A percentile compares a stretch with the other conserved stretches of the same genome.
phyloP scores from a whole-genome alignment of 345 rosid species.

The Syzygium grande region DNA sequence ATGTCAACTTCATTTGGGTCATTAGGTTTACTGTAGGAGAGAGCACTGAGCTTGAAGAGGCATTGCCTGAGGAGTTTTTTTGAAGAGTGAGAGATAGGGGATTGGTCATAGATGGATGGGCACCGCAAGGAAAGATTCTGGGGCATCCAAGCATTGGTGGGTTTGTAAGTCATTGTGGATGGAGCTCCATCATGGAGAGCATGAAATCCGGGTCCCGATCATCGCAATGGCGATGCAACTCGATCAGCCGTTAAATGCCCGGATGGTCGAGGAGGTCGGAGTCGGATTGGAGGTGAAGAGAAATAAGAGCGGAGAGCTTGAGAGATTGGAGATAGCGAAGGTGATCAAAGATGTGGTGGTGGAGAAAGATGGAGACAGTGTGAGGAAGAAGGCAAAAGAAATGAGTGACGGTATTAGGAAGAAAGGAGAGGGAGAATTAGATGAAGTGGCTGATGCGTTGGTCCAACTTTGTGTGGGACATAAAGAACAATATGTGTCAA shows the following conservation, averaged over 20 bases:
- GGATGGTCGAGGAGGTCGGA: slow-evolving; percentile 4
- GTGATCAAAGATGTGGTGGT: slow-evolving; percentile 6
- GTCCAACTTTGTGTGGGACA: background rate
- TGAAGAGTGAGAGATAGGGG: slow-evolving; percentile 19
- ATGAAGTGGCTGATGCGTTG: slow-evolving; percentile 1
- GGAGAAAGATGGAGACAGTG: background rate
- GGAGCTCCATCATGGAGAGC: slow-evolving; percentile 21
- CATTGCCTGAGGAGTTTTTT: slow-evolving; percentile 14
- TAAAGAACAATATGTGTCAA: background rate
- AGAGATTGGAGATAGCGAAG: slow-evolving; percentile 12
- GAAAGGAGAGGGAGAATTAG: background rate
- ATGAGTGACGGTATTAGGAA: slow-evolving; percentile 2
- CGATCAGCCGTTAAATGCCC: slow-evolving; percentile 11
- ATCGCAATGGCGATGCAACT: slow-evolving; percentile 19
- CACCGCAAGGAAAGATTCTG: slow-evolving; percentile 19
- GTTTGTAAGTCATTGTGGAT: slow-evolving; percentile 25
- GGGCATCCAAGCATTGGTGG: slow-evolving; percentile 15
- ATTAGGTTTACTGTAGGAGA: slow-evolving; percentile 15
- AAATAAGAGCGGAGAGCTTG: background rate
- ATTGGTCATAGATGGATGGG: slow-evolving; percentile 22
- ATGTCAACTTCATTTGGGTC: slow-evolving; percentile 26
- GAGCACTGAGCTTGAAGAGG: slow-evolving; percentile 1
- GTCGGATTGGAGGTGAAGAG: slow-evolving; percentile 8
- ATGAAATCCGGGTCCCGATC: slow-evolving; percentile 19
- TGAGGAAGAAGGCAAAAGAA: slow-evolving; percentile 4